Evolutionary conservation across 2,329 filamentous ascomycete species (phyloP), one percentile per base, ranked within the genome.

Genomic region (Neodidymelliopsis sp.): DNA sequence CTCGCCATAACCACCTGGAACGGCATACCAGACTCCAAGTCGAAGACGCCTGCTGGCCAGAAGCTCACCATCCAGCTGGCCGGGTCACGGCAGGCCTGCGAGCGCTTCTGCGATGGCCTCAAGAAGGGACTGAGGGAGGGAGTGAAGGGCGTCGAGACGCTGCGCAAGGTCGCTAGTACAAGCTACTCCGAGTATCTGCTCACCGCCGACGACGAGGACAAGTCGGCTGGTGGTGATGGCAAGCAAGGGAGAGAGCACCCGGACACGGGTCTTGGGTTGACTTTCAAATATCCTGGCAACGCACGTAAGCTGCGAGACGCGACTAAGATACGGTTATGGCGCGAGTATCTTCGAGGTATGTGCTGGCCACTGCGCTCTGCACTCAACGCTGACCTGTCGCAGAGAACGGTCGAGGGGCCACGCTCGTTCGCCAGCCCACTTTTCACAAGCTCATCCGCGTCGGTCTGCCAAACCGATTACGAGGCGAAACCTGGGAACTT

Each of bases 371-470:
- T 48, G 61, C 51, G 12, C 27, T 5, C 8, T 23, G 19, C 10
- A 18, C 23, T 7, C 15, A 11, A 8, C 35, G 15, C 56, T 65
- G 44, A 69, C 56, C 52, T 15, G 20, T 3, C 6, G 20, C 28
- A 53, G 94, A 97, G 70, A 97, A 97, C 68, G 94, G 94, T 39
- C 86, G 94, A 48, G 97, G 96, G 74, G 84, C 89, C 43, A 97
- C 92, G 1, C 77, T 99, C 41, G 88, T 99, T 50, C 89, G 94
- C 48, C 94, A 99, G 70, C 93, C 94, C 3, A 97, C 94, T 19
- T 97, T 97, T 65, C 94, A 97, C 76, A 97, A 97, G 73, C 84
- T 99, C 38, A 96, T 99, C 57, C 86, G 94, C 42, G 94, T 99
- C 57, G 94, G 94, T 56, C 79, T 99, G 51, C 94, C 94, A 0